phyloP scores from a whole-genome alignment of 2,329 filamentous ascomycete species.

The Lasiodiplodia citricola region DNA sequence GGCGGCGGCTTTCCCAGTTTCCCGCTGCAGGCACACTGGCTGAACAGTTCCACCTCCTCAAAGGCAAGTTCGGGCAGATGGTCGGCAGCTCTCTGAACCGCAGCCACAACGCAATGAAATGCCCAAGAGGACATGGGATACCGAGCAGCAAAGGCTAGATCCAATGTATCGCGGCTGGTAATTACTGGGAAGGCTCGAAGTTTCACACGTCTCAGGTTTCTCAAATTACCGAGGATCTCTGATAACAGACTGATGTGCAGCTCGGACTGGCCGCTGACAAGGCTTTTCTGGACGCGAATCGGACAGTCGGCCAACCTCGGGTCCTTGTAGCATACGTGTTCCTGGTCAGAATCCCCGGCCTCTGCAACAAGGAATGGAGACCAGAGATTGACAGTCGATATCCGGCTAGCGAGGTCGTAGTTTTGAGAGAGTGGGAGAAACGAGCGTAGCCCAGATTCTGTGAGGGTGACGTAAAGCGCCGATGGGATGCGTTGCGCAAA shows the following conservation, averaged over 20 bases:
- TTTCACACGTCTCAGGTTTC: background rate
- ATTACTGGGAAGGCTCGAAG: background rate
- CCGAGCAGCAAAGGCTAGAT: no score
- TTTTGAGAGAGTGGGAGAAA: background rate
- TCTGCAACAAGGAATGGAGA: background rate
- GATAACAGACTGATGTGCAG: background rate
- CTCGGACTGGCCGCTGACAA: background rate
- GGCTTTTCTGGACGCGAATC: background rate
- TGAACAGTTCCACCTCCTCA: background rate
- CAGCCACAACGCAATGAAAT: background rate
- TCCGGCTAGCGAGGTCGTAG: background rate
- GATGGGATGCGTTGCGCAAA: background rate
- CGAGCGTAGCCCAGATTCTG: background rate
- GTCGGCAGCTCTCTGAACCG: background rate
- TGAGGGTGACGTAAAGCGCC: background rate
- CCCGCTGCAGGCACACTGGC: no score
- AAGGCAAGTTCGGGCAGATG: background rate
- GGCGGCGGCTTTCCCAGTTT: no score
- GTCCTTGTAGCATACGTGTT: background rate
- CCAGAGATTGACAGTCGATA: background rate
- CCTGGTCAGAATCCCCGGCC: no score
- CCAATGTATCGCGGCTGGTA: no score
- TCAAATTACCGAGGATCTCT: background rate
- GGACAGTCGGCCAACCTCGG: background rate
- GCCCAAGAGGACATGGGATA: background rate